Percentiles rank a stretch among this genome's conserved stretches.
These are phyloP conservation scores for Quercus tomentella DNA, from an alignment of 331 rosid species.

Conservation along the genomic window DNA sequence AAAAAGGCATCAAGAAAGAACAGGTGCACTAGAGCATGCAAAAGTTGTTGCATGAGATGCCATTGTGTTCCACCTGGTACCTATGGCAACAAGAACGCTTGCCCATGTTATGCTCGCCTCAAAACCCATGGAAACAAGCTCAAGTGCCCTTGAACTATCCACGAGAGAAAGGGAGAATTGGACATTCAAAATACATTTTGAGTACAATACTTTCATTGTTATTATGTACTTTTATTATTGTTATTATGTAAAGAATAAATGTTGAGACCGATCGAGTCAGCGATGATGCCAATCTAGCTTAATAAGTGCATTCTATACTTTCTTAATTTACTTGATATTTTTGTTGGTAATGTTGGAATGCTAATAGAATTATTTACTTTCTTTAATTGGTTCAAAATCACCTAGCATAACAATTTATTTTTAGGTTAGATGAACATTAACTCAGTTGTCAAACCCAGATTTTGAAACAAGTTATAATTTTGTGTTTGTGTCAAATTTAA, in stretches of 20 bases:
- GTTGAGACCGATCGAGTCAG: background rate
- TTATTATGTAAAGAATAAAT: background rate
- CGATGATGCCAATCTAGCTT: background rate
- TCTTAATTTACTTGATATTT: background rate
- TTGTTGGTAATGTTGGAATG: no score
- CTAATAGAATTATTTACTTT: no score
- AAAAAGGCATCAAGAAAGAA: conserved; percentile 40
- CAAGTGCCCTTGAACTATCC: conserved; percentile 50
- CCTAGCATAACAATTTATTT: no score
- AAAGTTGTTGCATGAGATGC: conserved; percentile 46
- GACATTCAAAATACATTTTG: background rate
- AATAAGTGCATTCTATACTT: background rate
- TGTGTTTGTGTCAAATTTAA: no score
- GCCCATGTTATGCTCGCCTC: conserved; percentile 66
- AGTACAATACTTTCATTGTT: background rate
- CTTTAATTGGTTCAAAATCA: no score
- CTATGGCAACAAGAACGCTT: conserved; percentile 38
- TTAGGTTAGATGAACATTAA: no score
- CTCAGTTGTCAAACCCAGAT: no score
- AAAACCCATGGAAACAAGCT: conserved; percentile 47
- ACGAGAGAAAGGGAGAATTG: background rate
- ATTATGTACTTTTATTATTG: no score
- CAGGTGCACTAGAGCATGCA: conserved; percentile 50
- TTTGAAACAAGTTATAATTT: no score
- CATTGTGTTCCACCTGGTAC: conserved; percentile 66